These are phyloP conservation scores for Aspergillus sergii DNA, from an alignment of 2,329 filamentous ascomycete species.

Conservation along the genomic window DNA sequence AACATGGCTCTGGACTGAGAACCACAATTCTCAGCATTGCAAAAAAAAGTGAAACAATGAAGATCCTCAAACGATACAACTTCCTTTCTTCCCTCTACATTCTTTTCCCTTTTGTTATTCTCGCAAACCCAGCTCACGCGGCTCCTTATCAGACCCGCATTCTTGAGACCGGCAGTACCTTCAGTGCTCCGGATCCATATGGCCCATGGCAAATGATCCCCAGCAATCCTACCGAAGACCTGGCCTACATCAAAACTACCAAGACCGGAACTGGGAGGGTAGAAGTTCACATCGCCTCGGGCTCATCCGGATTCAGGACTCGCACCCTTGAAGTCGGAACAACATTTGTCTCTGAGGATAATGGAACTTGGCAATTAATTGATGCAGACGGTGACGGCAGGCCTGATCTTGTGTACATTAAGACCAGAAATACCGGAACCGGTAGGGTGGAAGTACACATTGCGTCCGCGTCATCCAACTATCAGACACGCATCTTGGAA, in stretches of 20 bases:
- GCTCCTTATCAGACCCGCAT: conserved; percentile 13
- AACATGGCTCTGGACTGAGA: background rate
- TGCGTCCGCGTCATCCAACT: conserved; percentile 15
- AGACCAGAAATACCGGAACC: conserved; percentile 19
- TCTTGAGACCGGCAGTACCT: conserved; percentile 51
- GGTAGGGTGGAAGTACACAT: conserved; percentile 21
- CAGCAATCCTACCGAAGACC: conserved; percentile 11
- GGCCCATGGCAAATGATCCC: conserved; percentile 17
- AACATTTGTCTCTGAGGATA: conserved; percentile 6
- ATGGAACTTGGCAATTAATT: conserved; percentile 8
- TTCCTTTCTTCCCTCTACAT: background rate
- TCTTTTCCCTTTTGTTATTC: background rate
- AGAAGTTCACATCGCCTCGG: conserved; percentile 15
- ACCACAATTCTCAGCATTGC: background rate
- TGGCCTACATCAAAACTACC: conserved; percentile 16
- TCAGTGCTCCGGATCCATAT: conserved; percentile 23
- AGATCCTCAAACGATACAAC: background rate
- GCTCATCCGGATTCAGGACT: background rate
- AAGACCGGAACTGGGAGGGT: conserved; percentile 17
- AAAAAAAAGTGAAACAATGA: background rate
- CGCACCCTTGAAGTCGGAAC: conserved; percentile 8
- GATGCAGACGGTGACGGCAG: background rate
- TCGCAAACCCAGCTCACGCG: background rate
- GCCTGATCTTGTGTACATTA: conserved; percentile 17
- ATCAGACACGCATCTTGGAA: conserved; percentile 61